Percentiles rank a stretch among this genome's conserved stretches.
Conservation (phyloP, 2,329 filamentous ascomycete genomes). For the Chrysoporthe puriensis region DNA sequence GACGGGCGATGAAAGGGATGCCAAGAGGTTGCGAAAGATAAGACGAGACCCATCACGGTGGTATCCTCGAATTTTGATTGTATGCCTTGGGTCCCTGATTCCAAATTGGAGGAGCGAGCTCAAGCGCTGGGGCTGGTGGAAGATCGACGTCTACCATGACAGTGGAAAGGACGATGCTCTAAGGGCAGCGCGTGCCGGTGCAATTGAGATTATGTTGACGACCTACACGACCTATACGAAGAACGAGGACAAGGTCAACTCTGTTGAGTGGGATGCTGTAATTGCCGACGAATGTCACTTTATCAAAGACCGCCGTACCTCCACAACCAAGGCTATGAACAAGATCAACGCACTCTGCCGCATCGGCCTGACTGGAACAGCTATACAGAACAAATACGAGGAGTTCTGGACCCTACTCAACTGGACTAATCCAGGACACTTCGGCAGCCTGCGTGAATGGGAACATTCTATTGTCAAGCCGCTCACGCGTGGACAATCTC, state of each 20-base stretch:
- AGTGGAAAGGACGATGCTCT: constrained; percentile 69
- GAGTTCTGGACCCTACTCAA: constrained; percentile 96
- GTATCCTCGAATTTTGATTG: constrained; percentile 84
- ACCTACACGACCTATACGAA: constrained; percentile 92
- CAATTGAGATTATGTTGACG: constrained; percentile 88
- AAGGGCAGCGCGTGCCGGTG: constrained; percentile 72
- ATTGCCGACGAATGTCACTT: constrained; percentile 93
- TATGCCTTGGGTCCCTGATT: constrained; percentile 88
- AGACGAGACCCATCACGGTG: constrained; percentile 65
- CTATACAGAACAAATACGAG: constrained; percentile 97
- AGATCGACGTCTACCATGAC: constrained; percentile 81
- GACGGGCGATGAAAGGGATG: constrained; percentile 83
- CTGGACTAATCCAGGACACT: constrained; percentile 87
- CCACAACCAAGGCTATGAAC: constrained; percentile 84
- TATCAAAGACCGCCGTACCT: constrained; percentile 79
- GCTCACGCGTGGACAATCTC: constrained; percentile 84
- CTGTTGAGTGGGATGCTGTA: constrained; percentile 89
- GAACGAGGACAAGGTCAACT: constrained; percentile 73
- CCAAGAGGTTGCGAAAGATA: constrained; percentile 85
- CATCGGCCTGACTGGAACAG: constrained; percentile 91
- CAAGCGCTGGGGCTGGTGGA: constrained; percentile 94
- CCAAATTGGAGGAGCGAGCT: constrained; percentile 91
- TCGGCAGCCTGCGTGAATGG: constrained; percentile 73
- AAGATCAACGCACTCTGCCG: constrained; percentile 89
- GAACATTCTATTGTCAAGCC: constrained; percentile 76